Conservation (phyloP, 176 grass and related monocot species). For the Carex littledalei region DNA sequence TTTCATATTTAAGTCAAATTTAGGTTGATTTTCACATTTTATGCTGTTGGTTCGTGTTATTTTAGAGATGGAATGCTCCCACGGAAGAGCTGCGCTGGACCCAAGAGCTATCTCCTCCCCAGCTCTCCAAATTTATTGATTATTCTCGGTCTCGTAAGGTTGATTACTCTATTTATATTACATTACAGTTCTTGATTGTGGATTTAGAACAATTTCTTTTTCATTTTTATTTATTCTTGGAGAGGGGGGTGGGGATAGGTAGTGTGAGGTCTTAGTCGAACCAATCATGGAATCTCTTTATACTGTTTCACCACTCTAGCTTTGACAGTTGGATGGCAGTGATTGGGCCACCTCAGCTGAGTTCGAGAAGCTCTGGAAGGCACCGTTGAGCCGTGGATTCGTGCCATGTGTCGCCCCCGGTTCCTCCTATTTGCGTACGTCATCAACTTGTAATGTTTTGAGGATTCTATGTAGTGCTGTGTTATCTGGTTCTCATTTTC, state of each 20-base stretch:
- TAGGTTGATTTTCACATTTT: constrained; percentile 1
- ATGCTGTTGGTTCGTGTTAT: not conserved
- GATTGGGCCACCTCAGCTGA: not conserved
- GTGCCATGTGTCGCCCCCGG: constrained; percentile 50
- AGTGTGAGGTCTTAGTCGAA: not conserved
- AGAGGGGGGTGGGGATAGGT: not conserved
- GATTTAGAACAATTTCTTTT: constrained; percentile 10
- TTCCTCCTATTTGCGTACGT: constrained; percentile 37
- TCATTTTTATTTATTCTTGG: not conserved
- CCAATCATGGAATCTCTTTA: constrained; percentile 23
- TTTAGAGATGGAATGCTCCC: constrained; percentile 18
- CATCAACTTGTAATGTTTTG: not conserved
- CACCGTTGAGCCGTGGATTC: constrained; percentile 41
- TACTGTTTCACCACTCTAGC: constrained; percentile 37
- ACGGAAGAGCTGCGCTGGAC: constrained; percentile 65
- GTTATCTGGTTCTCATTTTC: not conserved
- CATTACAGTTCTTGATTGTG: constrained; percentile 22
- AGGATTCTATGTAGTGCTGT: not conserved
- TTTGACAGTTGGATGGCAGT: constrained; percentile 63
- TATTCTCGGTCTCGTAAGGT: constrained; percentile 47
- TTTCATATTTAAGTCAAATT: not conserved
- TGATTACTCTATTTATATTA: constrained; percentile 5
- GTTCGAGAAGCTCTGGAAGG: constrained; percentile 56
- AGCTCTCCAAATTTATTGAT: constrained; percentile 40
- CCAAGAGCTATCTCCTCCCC: constrained; percentile 65